Evolutionary conservation across 2,329 filamentous ascomycete genomes (phyloP).

Genomic region (Cryphonectria radicalis): DNA sequence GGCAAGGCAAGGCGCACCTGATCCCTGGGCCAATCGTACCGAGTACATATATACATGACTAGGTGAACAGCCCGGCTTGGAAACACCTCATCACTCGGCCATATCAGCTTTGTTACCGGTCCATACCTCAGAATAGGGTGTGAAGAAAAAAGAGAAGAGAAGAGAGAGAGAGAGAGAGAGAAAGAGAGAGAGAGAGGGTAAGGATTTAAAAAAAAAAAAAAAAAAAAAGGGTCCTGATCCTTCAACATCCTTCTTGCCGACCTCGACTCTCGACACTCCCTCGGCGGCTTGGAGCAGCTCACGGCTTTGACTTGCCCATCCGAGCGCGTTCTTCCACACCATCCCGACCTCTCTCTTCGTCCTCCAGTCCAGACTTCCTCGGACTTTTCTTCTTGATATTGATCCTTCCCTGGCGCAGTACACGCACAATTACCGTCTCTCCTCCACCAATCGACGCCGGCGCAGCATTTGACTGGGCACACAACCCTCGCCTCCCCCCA

Average conservation of each 20-base stretch:
- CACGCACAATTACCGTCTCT: not conserved
- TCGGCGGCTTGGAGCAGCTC: not conserved
- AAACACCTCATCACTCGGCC: not conserved
- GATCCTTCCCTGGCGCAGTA: not conserved
- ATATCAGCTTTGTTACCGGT: not conserved
- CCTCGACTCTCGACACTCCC: not conserved
- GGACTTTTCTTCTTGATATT: conserved; percentile 6
- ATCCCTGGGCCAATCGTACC: conserved; percentile 6
- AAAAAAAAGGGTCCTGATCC: not conserved
- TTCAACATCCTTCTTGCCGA: not conserved
- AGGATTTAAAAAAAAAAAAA: not conserved
- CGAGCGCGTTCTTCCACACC: not conserved
- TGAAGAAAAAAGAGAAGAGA: not conserved
- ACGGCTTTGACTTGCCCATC: not conserved
- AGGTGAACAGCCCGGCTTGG: not conserved
- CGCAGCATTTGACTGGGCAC: not conserved
- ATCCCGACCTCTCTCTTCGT: not conserved
- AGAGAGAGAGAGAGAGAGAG: not conserved
- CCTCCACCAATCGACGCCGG: conserved; percentile 1
- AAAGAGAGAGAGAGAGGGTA: no score
- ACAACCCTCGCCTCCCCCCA: not conserved
- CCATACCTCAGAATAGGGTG: not conserved
- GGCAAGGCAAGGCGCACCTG: not conserved
- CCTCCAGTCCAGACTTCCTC: not conserved
- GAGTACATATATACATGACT: conserved; percentile 15